These are phyloP conservation scores for Ilyonectria destructans DNA, from an alignment of 2,329 filamentous ascomycete species.

Conservation along the genomic window DNA sequence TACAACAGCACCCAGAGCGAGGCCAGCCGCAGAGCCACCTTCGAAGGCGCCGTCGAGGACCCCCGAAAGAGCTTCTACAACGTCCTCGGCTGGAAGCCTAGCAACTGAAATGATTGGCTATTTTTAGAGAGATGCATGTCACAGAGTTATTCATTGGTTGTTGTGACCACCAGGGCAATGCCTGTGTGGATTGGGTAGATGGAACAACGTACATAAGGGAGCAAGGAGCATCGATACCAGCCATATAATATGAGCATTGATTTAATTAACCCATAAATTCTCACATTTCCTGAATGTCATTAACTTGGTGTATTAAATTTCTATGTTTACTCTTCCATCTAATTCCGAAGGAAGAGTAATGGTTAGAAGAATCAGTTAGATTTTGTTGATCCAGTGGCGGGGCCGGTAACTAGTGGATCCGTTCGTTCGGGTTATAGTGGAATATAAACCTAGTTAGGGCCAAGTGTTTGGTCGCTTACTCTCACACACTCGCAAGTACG, in stretches of 20 bases:
- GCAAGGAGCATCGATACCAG: slow-evolving; percentile 37
- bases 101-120: neutral
- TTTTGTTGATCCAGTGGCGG: too few species aligned
- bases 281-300: neutral
- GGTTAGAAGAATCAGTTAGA: too few species aligned
- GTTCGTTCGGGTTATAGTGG: too few species aligned
- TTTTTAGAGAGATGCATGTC: slow-evolving; percentile 11
- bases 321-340: too few species aligned
- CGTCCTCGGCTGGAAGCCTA: slow-evolving; percentile 43
- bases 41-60: slow-evolving; percentile 44
- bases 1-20: slow-evolving; percentile 47
- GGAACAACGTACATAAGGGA: slow-evolving; percentile 24
- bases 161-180: slow-evolving; percentile 7
- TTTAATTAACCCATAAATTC: slow-evolving; percentile 11
- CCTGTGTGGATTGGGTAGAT: slow-evolving; percentile 17
- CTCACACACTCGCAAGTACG: too few species aligned
- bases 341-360: too few species aligned
- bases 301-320: too few species aligned
- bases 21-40: slow-evolving; percentile 39
- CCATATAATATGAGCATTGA: slow-evolving; percentile 22
- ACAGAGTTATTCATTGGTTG: slow-evolving; percentile 16
- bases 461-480: too few species aligned
- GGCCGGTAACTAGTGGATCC: too few species aligned
- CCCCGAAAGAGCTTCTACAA: slow-evolving; percentile 47
- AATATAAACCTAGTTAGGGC: too few species aligned